Conservation (phyloP, 108 stramenopile genomes). For the Skeletonema tropicum region DNA sequence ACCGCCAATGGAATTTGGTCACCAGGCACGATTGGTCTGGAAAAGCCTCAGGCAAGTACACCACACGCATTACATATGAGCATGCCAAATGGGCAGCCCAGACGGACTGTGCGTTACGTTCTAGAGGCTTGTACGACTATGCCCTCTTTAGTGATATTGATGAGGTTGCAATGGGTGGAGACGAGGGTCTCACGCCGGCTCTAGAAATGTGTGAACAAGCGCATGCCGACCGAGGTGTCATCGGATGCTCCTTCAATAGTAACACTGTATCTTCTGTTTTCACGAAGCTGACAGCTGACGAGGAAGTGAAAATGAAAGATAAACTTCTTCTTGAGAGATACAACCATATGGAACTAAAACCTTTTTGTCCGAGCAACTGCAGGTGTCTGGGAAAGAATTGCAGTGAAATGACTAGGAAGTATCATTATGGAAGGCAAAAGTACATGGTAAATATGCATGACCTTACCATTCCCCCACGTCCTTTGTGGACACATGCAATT, state of each 20-base stretch:
- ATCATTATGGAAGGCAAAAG: slow-evolving; percentile 49
- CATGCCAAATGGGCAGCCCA: slow-evolving; percentile 57
- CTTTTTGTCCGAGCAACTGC: slow-evolving; percentile 42
- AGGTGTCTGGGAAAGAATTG: slow-evolving; percentile 26
- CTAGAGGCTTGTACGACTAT: slow-evolving; percentile 35
- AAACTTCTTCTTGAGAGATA: slow-evolving; percentile 49
- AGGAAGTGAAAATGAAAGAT: slow-evolving; percentile 39
- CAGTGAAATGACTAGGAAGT: slow-evolving; percentile 23
- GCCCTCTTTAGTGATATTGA: slow-evolving; percentile 53
- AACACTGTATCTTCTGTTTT: slow-evolving; percentile 49
- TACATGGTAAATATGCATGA: slow-evolving; percentile 44
- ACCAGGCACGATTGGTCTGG: slow-evolving; percentile 51
- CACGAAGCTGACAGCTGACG: slow-evolving; percentile 34
- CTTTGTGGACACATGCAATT: slow-evolving; percentile 52
- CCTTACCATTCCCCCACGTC: slow-evolving; percentile 27
- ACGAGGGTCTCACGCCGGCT: slow-evolving; percentile 21
- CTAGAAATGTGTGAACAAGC: slow-evolving; percentile 36
- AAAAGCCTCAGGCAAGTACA: slow-evolving; percentile 45
- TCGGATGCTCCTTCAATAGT: slow-evolving; percentile 47
- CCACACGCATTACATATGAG: slow-evolving; percentile 45
- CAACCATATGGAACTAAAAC: slow-evolving; percentile 25
- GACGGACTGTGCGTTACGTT: slow-evolving; percentile 43
- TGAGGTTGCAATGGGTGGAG: slow-evolving; percentile 33
- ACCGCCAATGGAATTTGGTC: slow-evolving; percentile 35
- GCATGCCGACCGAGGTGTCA: slow-evolving; percentile 18